phyloP scores from a whole-genome alignment of 169 alveolate genomes.

The Cyclospora cayetanensis region DNA sequence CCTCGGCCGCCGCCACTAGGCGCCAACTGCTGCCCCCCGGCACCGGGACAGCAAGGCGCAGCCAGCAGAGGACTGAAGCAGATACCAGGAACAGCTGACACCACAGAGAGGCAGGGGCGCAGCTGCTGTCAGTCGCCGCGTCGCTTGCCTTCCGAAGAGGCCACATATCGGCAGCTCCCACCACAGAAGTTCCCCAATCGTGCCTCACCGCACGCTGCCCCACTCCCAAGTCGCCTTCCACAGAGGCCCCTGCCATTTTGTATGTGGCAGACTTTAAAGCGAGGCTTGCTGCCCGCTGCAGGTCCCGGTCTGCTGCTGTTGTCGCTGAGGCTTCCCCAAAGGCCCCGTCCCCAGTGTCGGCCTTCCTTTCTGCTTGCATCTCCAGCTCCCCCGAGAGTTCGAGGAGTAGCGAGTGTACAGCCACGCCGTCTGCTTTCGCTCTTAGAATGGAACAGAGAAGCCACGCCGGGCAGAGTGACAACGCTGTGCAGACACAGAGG shows the following conservation, averaged over 20 bases:
- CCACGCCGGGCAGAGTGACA: conserved; percentile 39
- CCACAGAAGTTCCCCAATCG: not conserved
- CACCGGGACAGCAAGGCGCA: conserved; percentile 27
- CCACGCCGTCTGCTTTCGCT: conserved; percentile 36
- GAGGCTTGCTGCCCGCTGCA: not conserved
- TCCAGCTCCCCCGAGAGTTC: conserved; percentile 33
- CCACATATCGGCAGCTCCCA: no score
- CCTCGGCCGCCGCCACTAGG: conserved; percentile 28
- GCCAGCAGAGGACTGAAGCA: conserved; percentile 1
- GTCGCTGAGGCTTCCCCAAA: not conserved
- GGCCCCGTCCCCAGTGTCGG: not conserved
- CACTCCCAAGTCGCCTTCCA: not conserved
- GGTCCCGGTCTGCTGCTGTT: not conserved
- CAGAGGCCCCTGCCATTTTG: conserved; percentile 24
- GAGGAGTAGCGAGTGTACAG: conserved; percentile 16
- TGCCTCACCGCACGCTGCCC: no score
- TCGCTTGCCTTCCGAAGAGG: no score
- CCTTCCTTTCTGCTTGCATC: not conserved
- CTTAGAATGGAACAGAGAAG: not conserved
- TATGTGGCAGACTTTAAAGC: not conserved
- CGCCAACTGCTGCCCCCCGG: conserved; percentile 58
- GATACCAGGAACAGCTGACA: conserved; percentile 44
- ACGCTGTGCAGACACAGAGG: not conserved
- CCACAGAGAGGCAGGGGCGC: conserved; percentile 14
- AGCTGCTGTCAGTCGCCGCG: not conserved